Conservation (phyloP, 192 early-diverging fungal species). For the Podila minutissima region DNA sequence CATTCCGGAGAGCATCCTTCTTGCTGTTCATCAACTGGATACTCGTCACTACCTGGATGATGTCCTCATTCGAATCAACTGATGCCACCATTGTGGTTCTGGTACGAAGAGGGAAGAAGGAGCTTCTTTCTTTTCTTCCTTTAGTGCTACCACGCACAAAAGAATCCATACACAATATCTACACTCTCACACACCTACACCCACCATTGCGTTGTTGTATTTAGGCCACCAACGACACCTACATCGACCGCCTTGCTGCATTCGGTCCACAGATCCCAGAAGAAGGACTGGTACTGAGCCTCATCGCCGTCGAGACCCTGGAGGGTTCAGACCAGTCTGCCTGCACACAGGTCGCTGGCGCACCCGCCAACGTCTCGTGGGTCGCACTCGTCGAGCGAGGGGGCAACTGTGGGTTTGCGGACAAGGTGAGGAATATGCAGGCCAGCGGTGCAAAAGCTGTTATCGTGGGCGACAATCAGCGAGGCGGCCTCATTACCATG, state of each 20-base stretch:
- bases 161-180: not conserved
- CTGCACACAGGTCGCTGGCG: constrained; percentile 56
- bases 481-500: constrained; percentile 86
- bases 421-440: constrained; percentile 95
- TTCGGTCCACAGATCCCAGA: constrained; percentile 85
- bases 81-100: constrained; percentile 40
- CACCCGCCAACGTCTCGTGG: constrained; percentile 66
- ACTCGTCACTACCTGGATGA: constrained; percentile 36
- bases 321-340: constrained; percentile 65
- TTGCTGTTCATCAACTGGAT: constrained; percentile 45
- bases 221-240: constrained; percentile 66
- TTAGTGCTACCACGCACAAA: not conserved
- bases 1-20: constrained; percentile 29
- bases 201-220: too few relatives aligned
- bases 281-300: constrained; percentile 70
- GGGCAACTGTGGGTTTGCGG: constrained; percentile 87
- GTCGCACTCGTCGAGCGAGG: constrained; percentile 86
- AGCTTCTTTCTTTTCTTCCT: not conserved
- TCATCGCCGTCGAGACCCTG: constrained; percentile 66
- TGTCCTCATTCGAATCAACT: constrained; percentile 32
- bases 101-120: not conserved
- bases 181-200: not conserved
- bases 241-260: constrained; percentile 75
- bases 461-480: constrained; percentile 85
- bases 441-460: constrained; percentile 82